These are phyloP conservation scores for Trichoderma sp. DNA, from an alignment of 2,329 filamentous ascomycete genomes.

Conservation along the genomic window DNA sequence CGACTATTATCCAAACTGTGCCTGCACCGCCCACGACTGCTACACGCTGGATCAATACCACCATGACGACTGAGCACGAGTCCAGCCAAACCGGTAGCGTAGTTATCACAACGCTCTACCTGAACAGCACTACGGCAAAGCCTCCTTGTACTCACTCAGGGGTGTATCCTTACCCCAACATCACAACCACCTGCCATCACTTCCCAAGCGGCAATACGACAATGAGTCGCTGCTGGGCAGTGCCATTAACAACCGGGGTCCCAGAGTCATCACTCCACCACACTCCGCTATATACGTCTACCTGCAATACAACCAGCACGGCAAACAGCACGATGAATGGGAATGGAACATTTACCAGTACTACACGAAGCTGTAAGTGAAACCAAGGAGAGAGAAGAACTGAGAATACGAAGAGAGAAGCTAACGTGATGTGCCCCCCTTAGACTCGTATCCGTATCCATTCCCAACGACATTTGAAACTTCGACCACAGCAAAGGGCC, in stretches of 20 bases:
- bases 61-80: neutral
- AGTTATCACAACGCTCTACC: conserved; percentile 7
- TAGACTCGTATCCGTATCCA: conserved; percentile 8
- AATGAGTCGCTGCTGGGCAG: conserved; percentile 6
- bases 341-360: neutral
- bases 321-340: neutral
- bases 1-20: neutral
- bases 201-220: conserved; percentile 10
- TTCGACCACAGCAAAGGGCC: conserved; percentile 20
- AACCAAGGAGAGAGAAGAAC: neutral
- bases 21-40: neutral
- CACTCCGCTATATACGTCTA: conserved; percentile 16
- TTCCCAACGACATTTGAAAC: conserved; percentile 23
- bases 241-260: neutral
- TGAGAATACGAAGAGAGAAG: neutral
- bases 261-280: conserved; percentile 5
- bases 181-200: conserved; percentile 3
- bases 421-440: neutral
- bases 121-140: conserved; percentile 15
- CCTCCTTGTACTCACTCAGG: conserved; percentile 20
- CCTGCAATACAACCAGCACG: conserved; percentile 28
- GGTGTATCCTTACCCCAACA: conserved; percentile 16
- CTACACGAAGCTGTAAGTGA: conserved; percentile 17
- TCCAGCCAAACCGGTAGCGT: neutral
- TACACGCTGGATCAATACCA: neutral